Percentiles rank a stretch among this genome's conserved stretches.
These are phyloP conservation scores for Prunus mongolica DNA, from an alignment of 306 rosid genomes.

Conservation along the genomic window DNA sequence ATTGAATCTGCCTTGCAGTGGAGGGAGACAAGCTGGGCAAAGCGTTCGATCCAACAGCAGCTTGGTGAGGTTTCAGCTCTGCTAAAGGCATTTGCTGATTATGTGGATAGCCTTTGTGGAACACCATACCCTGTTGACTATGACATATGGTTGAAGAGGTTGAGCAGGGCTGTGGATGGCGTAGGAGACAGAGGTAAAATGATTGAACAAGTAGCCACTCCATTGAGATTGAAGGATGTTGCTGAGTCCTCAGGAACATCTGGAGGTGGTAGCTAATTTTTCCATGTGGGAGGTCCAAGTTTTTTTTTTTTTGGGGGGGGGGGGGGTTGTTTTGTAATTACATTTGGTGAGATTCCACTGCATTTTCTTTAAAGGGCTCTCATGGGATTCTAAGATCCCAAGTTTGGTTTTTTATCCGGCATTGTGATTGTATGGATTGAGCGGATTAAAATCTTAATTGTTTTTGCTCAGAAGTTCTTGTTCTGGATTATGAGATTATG, in stretches of 20 bases:
- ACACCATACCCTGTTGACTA: conserved; percentile 84
- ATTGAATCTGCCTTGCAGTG: conserved; percentile 91
- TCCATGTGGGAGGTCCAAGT: not conserved
- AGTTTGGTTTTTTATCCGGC: not conserved
- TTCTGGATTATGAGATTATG: not conserved
- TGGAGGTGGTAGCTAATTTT: conserved; percentile 39
- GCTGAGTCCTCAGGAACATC: conserved; percentile 85
- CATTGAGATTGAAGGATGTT: conserved; percentile 63
- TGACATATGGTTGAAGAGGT: conserved; percentile 82
- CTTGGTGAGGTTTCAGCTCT: conserved; percentile 79
- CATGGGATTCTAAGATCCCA: not conserved
- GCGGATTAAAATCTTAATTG: not conserved
- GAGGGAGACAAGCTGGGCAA: conserved; percentile 82
- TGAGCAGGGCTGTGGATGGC: conserved; percentile 63
- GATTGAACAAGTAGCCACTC: conserved; percentile 58
- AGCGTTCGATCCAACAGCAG: conserved; percentile 66
- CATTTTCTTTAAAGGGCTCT: not conserved
- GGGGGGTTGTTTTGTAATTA: conserved; percentile 5
- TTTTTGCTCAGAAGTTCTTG: not conserved
- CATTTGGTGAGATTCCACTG: conserved; percentile 1
- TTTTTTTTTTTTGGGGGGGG: not conserved
- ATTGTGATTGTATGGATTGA: conserved; percentile 7
- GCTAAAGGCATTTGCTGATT: conserved; percentile 90
- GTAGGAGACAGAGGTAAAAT: conserved; percentile 65
- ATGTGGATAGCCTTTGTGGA: conserved; percentile 91